Evolutionary conservation across 2,329 filamentous ascomycete species (phyloP), one percentile per base, ranked within the genome.

Genomic region (Xylariales sp.): DNA sequence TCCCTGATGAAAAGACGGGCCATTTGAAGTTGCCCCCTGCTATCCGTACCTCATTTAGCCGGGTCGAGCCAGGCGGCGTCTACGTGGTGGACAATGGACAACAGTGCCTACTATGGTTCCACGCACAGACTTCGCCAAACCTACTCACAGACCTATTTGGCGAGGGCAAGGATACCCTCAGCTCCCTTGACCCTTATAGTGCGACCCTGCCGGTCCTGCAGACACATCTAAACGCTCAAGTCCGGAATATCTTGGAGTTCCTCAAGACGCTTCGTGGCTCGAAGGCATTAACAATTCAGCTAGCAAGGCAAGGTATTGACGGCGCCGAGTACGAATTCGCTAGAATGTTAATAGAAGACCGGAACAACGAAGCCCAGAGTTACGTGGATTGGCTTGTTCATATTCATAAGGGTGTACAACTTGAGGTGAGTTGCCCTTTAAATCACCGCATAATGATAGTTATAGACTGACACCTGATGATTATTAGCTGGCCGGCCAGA

Each of bases 311-410:
- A 80, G 94, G 94, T 0, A 85, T 98, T 3, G 96, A 99, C 76
- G 96, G 96, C 0, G 93, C 94, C 3, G 96, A 99, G 80, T 98
- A 94, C 76, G 96, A 99, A 80, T 99, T 98, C 83, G 96, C 96
- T 7, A 86, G 94, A 61, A 84, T 97, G 81, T 81, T 99, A 72
- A 90, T 97, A 39, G 96, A 99, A 81, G 96, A 99, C 78, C 88
- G 96, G 72, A 98, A 98, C 80, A 97, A 97, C 73, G 96, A 99
- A 82, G 96, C 96, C 43, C 94, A 97, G 82, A 97, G 93, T 78
- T 99, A 98, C 80, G 96, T 98, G 41, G 96, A 99, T 82, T 99
- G 96, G 96, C 85, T 99, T 76, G 96, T 99, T 65, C 93, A 97
- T 80, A 87, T 98, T 70, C 96, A 99, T 81, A 91, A 95, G 75